A percentile compares a stretch with the other conserved stretches of the same genome.
phyloP scores from a whole-genome alignment of 169 alveolate species.

The Plasmodium coatneyi region DNA sequence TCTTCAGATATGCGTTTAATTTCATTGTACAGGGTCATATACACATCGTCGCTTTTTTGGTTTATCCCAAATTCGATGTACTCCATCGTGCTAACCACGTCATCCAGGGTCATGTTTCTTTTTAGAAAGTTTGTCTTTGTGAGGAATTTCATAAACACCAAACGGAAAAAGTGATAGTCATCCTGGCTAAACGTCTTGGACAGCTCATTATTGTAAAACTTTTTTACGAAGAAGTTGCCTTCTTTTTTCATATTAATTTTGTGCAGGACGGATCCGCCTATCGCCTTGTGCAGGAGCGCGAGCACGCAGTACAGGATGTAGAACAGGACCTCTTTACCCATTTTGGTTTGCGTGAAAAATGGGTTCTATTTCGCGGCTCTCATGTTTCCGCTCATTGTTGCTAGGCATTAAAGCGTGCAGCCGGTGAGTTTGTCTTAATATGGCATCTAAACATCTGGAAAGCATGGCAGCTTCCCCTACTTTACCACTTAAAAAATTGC shows the following conservation, averaged over 20 bases:
- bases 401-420: neutral
- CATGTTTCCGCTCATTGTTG: neutral
- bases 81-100: slow-evolving; percentile 13
- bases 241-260: slow-evolving; percentile 10
- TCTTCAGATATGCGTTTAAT: slow-evolving; percentile 22
- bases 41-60: slow-evolving; percentile 25
- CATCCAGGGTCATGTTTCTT: slow-evolving; percentile 15
- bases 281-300: neutral
- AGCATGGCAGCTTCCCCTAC: neutral
- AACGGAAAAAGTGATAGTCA: slow-evolving; percentile 72
- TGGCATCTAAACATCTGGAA: neutral
- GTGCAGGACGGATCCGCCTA: neutral
- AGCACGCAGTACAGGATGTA: neutral
- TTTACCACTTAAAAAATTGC: neutral
- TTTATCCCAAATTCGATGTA: slow-evolving; percentile 24
- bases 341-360: neutral
- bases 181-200: slow-evolving; percentile 9
- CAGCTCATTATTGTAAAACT: slow-evolving; percentile 35
- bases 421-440: neutral
- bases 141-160: slow-evolving; percentile 50
- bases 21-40: slow-evolving; percentile 33
- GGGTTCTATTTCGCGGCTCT: neutral
- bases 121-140: slow-evolving; percentile 2
- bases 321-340: neutral
- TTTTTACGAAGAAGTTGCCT: slow-evolving; percentile 19